phyloP scores from a whole-genome alignment of 495 filamentous ascomycete species.

The Parathielavia appendiculata region DNA sequence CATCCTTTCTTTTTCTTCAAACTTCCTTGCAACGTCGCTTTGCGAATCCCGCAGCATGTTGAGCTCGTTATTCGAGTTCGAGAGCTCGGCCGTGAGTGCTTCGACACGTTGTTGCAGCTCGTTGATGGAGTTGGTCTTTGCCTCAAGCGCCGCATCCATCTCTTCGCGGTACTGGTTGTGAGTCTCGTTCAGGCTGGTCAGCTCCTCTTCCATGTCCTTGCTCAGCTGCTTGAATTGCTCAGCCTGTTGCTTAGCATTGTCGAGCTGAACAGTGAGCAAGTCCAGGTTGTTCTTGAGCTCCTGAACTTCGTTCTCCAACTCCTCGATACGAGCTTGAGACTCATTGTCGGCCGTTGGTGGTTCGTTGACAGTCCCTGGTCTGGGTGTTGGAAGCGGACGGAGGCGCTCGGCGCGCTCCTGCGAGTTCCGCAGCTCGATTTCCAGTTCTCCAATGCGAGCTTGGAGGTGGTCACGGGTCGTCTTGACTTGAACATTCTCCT shows the following conservation, averaged over 20 bases:
- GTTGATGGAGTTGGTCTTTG: conserved; percentile 69
- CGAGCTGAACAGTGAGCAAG: conserved; percentile 66
- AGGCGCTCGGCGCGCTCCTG: conserved; percentile 79
- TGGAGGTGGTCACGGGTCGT: conserved; percentile 85
- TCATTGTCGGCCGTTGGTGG: conserved; percentile 45
- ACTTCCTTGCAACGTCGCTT: conserved; percentile 62
- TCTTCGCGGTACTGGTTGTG: conserved; percentile 83
- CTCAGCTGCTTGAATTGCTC: conserved; percentile 89
- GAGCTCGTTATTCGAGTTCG: conserved; percentile 72
- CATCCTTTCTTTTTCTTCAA: conserved; percentile 72
- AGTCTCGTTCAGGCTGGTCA: conserved; percentile 70
- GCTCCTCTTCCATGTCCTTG: conserved; percentile 80
- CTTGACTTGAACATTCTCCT: conserved; percentile 76
- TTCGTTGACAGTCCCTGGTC: conserved; percentile 42
- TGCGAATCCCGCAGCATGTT: conserved; percentile 70
- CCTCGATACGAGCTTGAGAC: conserved; percentile 69
- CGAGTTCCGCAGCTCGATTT: conserved; percentile 76
- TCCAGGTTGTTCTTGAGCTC: conserved; percentile 81
- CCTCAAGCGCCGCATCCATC: conserved; percentile 63
- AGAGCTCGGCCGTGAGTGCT: conserved; percentile 74
- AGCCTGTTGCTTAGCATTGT: conserved; percentile 69
- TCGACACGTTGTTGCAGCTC: conserved; percentile 77
- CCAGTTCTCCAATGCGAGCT: conserved; percentile 77
- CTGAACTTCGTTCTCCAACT: conserved; percentile 72
- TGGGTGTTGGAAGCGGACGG: conserved; percentile 64